These are phyloP conservation scores for Vigna reflexopilosa DNA, from an alignment of 306 rosid species.

Conservation along the genomic window DNA sequence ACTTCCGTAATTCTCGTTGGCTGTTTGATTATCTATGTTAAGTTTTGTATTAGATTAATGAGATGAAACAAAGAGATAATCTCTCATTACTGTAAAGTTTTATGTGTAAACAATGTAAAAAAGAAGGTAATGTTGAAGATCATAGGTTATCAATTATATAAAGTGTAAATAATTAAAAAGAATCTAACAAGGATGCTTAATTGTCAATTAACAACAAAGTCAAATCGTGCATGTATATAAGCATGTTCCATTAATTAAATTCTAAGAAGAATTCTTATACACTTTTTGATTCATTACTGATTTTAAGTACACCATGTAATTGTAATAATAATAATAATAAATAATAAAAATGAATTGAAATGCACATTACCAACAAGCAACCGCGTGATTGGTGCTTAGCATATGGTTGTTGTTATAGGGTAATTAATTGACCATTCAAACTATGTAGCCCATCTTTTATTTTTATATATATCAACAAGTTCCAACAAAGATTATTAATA, in stretches of 20 bases:
- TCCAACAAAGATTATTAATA: too few species aligned
- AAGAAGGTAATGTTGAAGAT: too few species aligned
- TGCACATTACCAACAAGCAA: slow-evolving; percentile 1
- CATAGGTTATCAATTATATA: background rate
- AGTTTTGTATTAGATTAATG: too few species aligned
- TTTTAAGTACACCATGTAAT: too few species aligned
- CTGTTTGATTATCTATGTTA: too few species aligned
- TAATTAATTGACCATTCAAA: slow-evolving; percentile 32
- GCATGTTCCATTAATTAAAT: background rate
- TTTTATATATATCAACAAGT: background rate
- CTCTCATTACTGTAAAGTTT: too few species aligned
- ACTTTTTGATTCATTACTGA: background rate
- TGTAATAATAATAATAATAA: background rate
- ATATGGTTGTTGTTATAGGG: slow-evolving; percentile 14
- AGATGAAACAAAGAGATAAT: too few species aligned
- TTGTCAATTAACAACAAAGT: background rate
- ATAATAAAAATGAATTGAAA: background rate
- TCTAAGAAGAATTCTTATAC: background rate
- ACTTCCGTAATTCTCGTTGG: too few species aligned
- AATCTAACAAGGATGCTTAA: background rate
- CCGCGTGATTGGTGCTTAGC: slow-evolving; percentile 28
- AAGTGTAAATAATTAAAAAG: background rate
- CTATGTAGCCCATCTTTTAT: background rate
- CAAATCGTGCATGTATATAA: background rate
- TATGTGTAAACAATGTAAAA: too few species aligned